Base-by-base conservation (phyloP, 306 rosid species). In the Potentilla sterilis region DNA sequence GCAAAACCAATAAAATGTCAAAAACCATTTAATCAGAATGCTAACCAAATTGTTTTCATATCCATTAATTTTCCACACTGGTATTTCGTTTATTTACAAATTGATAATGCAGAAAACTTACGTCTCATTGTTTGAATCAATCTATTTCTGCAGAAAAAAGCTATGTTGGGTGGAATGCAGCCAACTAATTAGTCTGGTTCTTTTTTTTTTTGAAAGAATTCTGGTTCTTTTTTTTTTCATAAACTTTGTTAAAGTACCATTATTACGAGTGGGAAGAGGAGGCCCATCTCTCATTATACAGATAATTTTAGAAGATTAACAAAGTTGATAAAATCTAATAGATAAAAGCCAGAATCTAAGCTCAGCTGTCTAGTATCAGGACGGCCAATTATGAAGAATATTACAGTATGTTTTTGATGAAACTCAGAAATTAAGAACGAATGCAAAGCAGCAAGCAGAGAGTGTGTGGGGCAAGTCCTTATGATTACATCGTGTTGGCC, bases 401-500 rank as follows among this genome's bases (percentile, higher is more conserved):
- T 34, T 8, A 18, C n/a, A 67, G 16, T 38, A 28, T n/a, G 44
- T 67, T 4, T 43, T 42, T 41, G n/a, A 46, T 67, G 34, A 46
- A 41, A 46, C 49, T 21, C 34, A 40, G n/a, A 41, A n/a, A 28
- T 28, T 28, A 28, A 41, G 51, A 38, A 67, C 0, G 28, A n/a
- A 14, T 69, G 35, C 35, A 37, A 37, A 5, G 40, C 40, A 37
- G 3, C 40, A 32, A 59, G 18, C 7, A 58, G 52, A 7, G 19
- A 12, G 55, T 46, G 47, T 5, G 46, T 54, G 65, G 76, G 59
- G 28, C 28, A 28, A 0, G 76, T 22, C 71, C 80, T 34, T 19
- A 77, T 77, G 55, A 77, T 77, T 70, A 70, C 81, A 15, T 59
- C 81, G 81, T 70, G 76, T 59, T 70, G 70, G 69, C 63, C 80